Conservation (phyloP, 1,284 basidiomycete genomes). For the Ganoderma lingzhi region DNA sequence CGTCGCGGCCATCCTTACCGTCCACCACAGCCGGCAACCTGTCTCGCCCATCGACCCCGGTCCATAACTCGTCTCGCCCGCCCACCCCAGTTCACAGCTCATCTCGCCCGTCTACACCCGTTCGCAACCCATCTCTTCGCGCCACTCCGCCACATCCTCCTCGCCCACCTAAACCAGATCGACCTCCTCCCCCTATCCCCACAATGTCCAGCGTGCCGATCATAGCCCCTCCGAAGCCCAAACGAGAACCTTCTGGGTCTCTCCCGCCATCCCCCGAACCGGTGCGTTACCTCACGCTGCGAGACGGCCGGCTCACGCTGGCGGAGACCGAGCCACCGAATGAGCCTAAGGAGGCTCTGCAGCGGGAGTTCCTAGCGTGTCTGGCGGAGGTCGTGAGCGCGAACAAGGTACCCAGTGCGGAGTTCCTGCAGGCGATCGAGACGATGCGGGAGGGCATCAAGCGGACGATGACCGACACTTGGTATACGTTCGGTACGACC, state of each 20-base stretch:
- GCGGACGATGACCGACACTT: slow-evolving; percentile 24
- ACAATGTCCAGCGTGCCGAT: slow-evolving; percentile 3
- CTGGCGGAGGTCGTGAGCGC: slow-evolving; percentile 24
- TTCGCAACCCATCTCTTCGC: not conserved
- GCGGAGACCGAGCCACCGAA: slow-evolving; percentile 14
- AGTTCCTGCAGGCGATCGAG: slow-evolving; percentile 22
- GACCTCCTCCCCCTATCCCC: slow-evolving; percentile 9
- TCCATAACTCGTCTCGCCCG: not conserved
- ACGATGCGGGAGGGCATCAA: slow-evolving; percentile 19
- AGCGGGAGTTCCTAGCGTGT: slow-evolving; percentile 29
- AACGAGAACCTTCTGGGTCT: not conserved
- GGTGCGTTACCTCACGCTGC: slow-evolving; percentile 20
- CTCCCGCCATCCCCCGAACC: not conserved
- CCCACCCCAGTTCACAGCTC: too few species aligned
- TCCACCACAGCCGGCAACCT: not conserved
- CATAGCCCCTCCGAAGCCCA: slow-evolving; percentile 6
- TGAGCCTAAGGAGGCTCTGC: slow-evolving; percentile 25
- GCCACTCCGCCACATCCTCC: too few species aligned
- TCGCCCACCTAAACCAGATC: slow-evolving; percentile 7
- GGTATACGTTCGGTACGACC: slow-evolving; percentile 24
- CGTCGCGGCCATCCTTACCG: slow-evolving; percentile 2
- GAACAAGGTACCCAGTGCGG: slow-evolving; percentile 25
- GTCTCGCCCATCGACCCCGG: slow-evolving; percentile 7
- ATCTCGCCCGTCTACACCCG: too few species aligned
- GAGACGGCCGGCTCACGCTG: slow-evolving; percentile 22